These are phyloP conservation scores for Vaccinium vitisidaea DNA, from an alignment of 148 eudicot species.

Conservation along the genomic window DNA sequence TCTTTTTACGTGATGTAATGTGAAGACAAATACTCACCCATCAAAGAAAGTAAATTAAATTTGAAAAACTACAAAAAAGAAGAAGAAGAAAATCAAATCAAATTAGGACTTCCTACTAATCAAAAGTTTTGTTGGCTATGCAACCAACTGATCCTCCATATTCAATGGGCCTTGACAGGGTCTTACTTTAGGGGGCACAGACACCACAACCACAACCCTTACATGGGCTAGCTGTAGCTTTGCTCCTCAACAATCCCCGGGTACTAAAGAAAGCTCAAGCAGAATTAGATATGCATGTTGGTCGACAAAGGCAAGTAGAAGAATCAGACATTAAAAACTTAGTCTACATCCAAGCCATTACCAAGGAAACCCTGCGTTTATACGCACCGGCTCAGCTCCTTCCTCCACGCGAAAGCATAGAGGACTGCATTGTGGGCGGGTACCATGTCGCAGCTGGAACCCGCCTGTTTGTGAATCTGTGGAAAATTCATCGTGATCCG, in stretches of 20 bases:
- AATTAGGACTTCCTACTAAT: too few relatives aligned
- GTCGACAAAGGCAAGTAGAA: background rate
- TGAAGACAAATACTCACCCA: too few relatives aligned
- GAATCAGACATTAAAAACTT: background rate
- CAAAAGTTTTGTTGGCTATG: too few relatives aligned
- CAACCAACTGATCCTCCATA: too few relatives aligned
- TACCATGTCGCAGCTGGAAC: conserved; percentile 15
- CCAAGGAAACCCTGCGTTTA: conserved; percentile 2
- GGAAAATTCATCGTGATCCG: conserved; percentile 21
- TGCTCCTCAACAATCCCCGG: background rate
- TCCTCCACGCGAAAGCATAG: background rate
- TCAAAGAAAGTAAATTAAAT: too few relatives aligned
- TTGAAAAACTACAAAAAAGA: too few relatives aligned
- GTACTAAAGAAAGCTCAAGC: conserved; percentile 6
- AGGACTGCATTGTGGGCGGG: conserved; percentile 8
- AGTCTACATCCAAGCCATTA: conserved; percentile 7
- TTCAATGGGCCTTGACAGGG: background rate
- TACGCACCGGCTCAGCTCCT: background rate
- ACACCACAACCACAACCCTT: background rate
- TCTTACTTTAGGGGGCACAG: background rate
- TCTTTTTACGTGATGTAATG: too few relatives aligned
- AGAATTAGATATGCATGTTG: background rate
- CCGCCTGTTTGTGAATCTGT: background rate
- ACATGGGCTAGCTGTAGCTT: conserved; percentile 7
- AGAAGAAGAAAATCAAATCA: too few relatives aligned